Conservation (phyloP, 805 yeast genomes). For the Wickerhamiella parazyma region DNA sequence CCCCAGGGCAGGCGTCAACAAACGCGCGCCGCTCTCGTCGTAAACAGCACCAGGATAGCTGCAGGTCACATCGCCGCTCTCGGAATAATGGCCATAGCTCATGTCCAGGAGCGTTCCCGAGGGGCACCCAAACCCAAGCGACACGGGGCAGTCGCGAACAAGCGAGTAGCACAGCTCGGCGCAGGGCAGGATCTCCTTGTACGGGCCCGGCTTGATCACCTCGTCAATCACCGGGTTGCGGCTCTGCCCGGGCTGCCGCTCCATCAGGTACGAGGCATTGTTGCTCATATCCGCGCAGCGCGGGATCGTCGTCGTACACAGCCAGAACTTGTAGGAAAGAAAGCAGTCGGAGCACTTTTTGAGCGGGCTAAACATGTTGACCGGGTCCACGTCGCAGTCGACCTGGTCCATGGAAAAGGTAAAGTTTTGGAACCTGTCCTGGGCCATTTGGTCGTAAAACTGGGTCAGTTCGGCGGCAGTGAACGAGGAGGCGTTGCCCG, state of each 20-base stretch:
- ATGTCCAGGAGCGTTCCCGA: constrained; percentile 12
- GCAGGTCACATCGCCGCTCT: constrained; percentile 26
- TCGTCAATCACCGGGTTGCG: constrained; percentile 48
- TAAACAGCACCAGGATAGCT: constrained; percentile 29
- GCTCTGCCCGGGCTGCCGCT: constrained; percentile 37
- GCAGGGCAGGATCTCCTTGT: constrained; percentile 80
- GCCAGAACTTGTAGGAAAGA: constrained; percentile 65
- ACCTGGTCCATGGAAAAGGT: constrained; percentile 61
- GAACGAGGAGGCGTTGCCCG: constrained; percentile 33
- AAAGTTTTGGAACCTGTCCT: constrained; percentile 46
- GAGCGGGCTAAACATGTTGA: constrained; percentile 60
- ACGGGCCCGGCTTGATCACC: constrained; percentile 42
- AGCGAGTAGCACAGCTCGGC: constrained; percentile 64
- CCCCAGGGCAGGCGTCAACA: not conserved
- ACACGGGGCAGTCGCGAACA: constrained; percentile 72
- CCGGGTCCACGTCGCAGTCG: constrained; percentile 54
- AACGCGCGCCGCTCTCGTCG: constrained; percentile 4
- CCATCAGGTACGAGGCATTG: constrained; percentile 26
- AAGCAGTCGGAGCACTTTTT: constrained; percentile 62
- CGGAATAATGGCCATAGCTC: constrained; percentile 22
- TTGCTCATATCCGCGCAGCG: constrained; percentile 48
- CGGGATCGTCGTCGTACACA: constrained; percentile 80
- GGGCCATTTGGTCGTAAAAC: constrained; percentile 54
- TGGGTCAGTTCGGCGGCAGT: constrained; percentile 28
- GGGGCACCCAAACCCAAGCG: constrained; percentile 68